These are phyloP conservation scores for Saccharomyces eubayanus DNA, from an alignment of 805 yeast genomes.

Conservation along the genomic window DNA sequence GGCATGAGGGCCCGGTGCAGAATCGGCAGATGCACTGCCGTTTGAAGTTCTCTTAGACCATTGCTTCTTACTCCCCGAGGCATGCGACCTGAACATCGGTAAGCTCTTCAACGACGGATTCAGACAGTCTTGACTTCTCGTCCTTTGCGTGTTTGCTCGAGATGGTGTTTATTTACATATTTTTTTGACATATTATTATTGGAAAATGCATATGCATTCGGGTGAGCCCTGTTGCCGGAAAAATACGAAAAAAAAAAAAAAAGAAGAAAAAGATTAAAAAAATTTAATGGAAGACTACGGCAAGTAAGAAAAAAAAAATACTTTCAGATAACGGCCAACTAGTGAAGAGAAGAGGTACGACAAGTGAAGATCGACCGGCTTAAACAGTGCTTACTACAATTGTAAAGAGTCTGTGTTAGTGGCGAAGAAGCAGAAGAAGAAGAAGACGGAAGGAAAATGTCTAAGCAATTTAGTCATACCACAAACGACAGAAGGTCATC, in stretches of 20 bases:
- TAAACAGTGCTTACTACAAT: neutral
- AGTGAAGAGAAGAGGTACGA: neutral
- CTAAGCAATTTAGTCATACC: constrained; percentile 23
- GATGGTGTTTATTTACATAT: neutral
- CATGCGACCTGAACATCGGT: neutral
- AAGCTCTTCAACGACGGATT: too few relatives aligned
- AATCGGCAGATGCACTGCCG: neutral
- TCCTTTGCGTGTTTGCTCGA: neutral
- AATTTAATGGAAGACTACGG: neutral
- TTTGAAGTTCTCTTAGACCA: neutral
- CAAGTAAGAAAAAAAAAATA: neutral
- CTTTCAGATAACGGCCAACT: neutral
- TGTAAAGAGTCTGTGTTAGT: neutral
- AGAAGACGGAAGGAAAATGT: neutral
- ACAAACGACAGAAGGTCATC: constrained; percentile 26
- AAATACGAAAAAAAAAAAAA: neutral
- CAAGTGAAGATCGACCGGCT: neutral
- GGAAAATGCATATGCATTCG: neutral
- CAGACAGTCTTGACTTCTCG: neutral
- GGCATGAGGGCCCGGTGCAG: neutral
- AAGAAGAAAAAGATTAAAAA: neutral
- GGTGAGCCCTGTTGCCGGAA: neutral
- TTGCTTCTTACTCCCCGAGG: neutral
- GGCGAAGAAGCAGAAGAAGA: neutral
- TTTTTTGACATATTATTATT: neutral